A percentile compares a stretch with the other conserved stretches of the same genome.
Evolutionary conservation across 306 rosid genomes (phyloP).

Genomic region (Vachellia pachyceras): DNA sequence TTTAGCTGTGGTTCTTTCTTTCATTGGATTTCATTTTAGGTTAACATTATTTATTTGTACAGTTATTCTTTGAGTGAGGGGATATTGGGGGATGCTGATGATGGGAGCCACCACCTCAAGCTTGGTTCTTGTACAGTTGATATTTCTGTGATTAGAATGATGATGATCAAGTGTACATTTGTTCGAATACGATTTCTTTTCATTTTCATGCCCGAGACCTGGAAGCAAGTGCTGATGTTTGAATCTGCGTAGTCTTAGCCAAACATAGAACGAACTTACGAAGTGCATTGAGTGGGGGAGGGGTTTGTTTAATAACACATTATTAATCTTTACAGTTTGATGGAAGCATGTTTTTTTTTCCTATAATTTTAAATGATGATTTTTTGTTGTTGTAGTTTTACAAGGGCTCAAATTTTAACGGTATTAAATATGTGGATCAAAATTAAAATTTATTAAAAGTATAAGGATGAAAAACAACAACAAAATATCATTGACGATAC

Average conservation of each 20-base stretch:
- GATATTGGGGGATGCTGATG: constrained; percentile 53
- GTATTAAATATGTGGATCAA: too few relatives aligned
- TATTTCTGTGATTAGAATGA: constrained; percentile 46
- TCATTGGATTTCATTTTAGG: constrained; percentile 32
- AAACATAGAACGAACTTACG: background rate
- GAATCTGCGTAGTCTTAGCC: background rate
- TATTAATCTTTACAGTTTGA: too few relatives aligned
- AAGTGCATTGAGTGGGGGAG: background rate
- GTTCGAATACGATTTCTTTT: constrained; percentile 28
- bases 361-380: too few relatives aligned
- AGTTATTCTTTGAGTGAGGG: constrained; percentile 79
- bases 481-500: too few relatives aligned
- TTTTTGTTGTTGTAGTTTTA: too few relatives aligned
- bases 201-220: background rate
- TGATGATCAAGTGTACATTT: constrained; percentile 56
- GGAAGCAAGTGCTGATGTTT: background rate
- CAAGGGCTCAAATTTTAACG: too few relatives aligned
- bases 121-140: constrained; percentile 46
- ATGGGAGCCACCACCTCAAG: constrained; percentile 34
- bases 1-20: constrained; percentile 38
- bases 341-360: too few relatives aligned
- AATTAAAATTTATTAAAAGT: too few relatives aligned
- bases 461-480: too few relatives aligned
- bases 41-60: constrained; percentile 73
- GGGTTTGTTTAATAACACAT: too few relatives aligned